A percentile compares a stretch with the other conserved stretches of the same genome.
These are phyloP conservation scores for Akanthomyces muscarius DNA, from an alignment of 2,329 filamentous ascomycete genomes.

Conservation along the genomic window DNA sequence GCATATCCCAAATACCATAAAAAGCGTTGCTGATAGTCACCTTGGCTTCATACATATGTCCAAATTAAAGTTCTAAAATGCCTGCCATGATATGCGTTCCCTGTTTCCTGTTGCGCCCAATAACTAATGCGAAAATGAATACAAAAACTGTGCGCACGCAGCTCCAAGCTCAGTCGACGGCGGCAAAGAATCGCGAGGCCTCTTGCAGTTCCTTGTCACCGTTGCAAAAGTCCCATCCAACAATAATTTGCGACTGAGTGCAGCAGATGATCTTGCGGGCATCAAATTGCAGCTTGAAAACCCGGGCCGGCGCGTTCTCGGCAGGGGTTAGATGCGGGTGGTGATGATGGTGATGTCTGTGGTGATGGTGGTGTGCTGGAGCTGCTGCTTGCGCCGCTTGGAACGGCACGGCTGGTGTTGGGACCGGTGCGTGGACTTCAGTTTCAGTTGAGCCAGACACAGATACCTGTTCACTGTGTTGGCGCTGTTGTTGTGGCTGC, in stretches of 20 bases:
- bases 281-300: conserved; percentile 98
- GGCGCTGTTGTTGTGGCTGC: conserved; percentile 8
- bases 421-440: conserved; percentile 2
- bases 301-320: conserved; percentile 54
- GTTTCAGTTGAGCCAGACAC: neutral
- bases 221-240: conserved; percentile 97
- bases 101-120: neutral
- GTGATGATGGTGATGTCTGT: conserved; percentile 23
- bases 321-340: conserved; percentile 44
- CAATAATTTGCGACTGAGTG: conserved; percentile 84
- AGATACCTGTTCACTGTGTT: neutral
- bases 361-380: conserved; percentile 19
- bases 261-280: conserved; percentile 90
- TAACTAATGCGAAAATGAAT: neutral
- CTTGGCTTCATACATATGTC: neutral
- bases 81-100: conserved; percentile 2
- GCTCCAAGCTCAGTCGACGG: conserved; percentile 39
- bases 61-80: conserved; percentile 4
- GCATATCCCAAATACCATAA: neutral
- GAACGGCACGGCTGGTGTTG: conserved; percentile 12
- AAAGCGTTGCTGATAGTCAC: neutral
- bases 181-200: conserved; percentile 72
- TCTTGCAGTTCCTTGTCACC: conserved; percentile 76
- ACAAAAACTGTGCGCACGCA: neutral
- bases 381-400: conserved; percentile 15